These are phyloP conservation scores for Alternaria gansuensis DNA, from an alignment of 2,329 filamentous ascomycete species.

Conservation along the genomic window DNA sequence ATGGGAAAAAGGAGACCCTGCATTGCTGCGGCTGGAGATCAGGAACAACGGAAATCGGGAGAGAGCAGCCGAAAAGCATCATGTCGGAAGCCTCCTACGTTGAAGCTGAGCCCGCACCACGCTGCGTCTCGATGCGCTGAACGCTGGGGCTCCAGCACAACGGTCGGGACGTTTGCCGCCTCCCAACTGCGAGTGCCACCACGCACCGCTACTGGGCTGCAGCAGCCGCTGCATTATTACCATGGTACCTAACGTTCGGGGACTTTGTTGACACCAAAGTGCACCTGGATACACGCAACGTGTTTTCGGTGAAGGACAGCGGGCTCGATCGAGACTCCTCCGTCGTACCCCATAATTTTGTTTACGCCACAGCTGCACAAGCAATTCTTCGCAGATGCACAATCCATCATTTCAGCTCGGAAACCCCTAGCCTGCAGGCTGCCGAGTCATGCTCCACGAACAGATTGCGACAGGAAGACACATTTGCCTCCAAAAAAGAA, in stretches of 20 bases:
- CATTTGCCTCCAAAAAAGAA: conserved; percentile 5
- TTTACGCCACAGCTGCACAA: conserved; percentile 19
- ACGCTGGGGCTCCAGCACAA: conserved; percentile 17
- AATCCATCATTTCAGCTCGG: conserved; percentile 4
- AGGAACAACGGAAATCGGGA: conserved; percentile 16
- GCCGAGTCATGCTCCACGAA: conserved; percentile 12
- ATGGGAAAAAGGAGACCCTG: conserved; percentile 20
- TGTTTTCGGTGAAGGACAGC: neutral
- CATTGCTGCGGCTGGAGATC: conserved; percentile 13
- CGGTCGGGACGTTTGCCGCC: conserved; percentile 23
- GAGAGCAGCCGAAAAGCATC: conserved; percentile 12
- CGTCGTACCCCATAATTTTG: conserved; percentile 12
- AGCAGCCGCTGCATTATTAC: conserved; percentile 4
- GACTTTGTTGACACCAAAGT: neutral
- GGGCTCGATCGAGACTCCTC: conserved; percentile 7
- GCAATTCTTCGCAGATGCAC: conserved; percentile 11
- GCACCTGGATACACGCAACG: neutral
- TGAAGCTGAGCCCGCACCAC: neutral
- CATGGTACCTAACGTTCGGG: conserved; percentile 4
- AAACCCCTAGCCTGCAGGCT: neutral
- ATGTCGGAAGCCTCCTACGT: conserved; percentile 3
- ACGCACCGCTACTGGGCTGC: conserved; percentile 19
- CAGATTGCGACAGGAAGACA: conserved; percentile 7
- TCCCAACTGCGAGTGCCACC: conserved; percentile 9
- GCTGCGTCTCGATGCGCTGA: conserved; percentile 6